Evolutionary conservation across 2,329 filamentous ascomycete species (phyloP).

Genomic region (Ophiognomonia clavigignenti-juglandacearum): DNA sequence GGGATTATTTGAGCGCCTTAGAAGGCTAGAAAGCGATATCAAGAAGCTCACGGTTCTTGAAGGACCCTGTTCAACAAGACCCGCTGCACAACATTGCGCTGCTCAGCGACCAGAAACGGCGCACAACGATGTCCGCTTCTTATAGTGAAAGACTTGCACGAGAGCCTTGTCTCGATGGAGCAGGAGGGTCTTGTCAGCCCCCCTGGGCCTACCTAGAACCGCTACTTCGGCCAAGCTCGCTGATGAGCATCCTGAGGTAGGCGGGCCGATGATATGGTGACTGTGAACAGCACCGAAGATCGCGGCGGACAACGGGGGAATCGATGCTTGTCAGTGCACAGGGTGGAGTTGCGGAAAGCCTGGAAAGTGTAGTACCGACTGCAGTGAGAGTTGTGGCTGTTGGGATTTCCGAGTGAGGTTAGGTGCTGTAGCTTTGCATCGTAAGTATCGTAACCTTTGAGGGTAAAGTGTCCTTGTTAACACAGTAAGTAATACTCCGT

Average conservation of each 20-base stretch:
- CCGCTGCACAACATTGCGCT: slow-evolving; percentile 5
- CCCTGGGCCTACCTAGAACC: background rate
- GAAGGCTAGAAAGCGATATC: slow-evolving; percentile 10
- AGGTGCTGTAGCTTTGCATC: background rate
- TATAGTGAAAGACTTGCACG: slow-evolving; percentile 4
- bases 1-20: slow-evolving; percentile 23
- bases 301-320: no score
- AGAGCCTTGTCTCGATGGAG: slow-evolving; percentile 14
- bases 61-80: slow-evolving; percentile 11
- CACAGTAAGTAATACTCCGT: no score
- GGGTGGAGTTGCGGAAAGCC: background rate
- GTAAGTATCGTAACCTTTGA: no score
- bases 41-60: slow-evolving; percentile 12
- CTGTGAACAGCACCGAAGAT: background rate
- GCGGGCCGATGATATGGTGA: slow-evolving; percentile 6
- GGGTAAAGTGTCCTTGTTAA: no score
- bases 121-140: background rate
- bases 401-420: background rate
- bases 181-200: slow-evolving; percentile 10
- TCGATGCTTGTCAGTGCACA: background rate
- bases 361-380: background rate
- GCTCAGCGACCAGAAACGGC: background rate
- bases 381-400: background rate
- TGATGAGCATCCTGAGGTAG: background rate
- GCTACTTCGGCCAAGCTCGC: slow-evolving; percentile 1